Conservation (phyloP, 1,139 yeast genomes). For the Geotrichum armillariae region DNA sequence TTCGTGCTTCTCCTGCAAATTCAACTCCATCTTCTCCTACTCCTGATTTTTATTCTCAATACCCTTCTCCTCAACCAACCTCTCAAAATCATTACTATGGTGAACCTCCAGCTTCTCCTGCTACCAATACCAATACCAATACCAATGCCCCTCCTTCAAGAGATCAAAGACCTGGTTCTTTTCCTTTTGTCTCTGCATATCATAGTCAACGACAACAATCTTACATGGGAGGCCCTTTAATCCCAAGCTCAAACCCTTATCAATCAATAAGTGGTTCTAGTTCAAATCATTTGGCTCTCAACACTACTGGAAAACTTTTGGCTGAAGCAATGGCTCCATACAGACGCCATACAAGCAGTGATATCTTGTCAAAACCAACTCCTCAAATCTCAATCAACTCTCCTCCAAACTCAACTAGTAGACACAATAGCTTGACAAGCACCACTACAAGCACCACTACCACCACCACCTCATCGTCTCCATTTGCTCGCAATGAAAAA, state of each 20-base stretch:
- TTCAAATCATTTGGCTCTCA: neutral
- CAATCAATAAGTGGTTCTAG: neutral
- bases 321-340: constrained; percentile 21
- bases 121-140: constrained; percentile 7
- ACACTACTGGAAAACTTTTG: constrained; percentile 15
- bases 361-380: constrained; percentile 4
- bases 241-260: constrained; percentile 23
- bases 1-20: constrained; percentile 6
- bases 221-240: constrained; percentile 10
- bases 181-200: constrained; percentile 28
- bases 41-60: constrained; percentile 13
- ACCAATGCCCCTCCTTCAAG: constrained; percentile 27
- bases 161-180: constrained; percentile 36
- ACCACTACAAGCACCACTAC: neutral
- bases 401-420: constrained; percentile 8
- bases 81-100: constrained; percentile 9
- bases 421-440: constrained; percentile 22
- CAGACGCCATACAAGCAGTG: constrained; percentile 24
- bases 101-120: constrained; percentile 17
- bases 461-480: neutral
- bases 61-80: neutral
- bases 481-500: neutral
- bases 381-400: constrained; percentile 6
- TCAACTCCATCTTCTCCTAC: constrained; percentile 15
- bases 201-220: constrained; percentile 19